These are phyloP conservation scores for Candida anglica DNA, from an alignment of 805 yeast species.

Conservation along the genomic window DNA sequence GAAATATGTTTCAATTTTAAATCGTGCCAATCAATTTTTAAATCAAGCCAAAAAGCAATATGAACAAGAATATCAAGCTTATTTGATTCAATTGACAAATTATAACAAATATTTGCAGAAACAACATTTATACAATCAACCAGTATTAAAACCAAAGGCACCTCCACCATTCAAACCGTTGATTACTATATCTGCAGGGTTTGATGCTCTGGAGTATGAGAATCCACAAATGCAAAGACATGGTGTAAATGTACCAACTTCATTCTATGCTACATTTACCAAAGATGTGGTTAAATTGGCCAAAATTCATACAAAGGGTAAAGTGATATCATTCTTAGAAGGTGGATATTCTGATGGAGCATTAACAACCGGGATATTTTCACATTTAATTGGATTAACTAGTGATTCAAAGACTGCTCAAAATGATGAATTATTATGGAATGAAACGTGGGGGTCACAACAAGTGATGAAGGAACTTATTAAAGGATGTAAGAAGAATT, in stretches of 20 bases:
- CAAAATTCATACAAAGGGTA: slow-evolving; percentile 56
- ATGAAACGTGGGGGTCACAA: slow-evolving; percentile 59
- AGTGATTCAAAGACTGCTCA: neutral
- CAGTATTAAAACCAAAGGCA: slow-evolving; percentile 25
- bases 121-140: slow-evolving; percentile 25
- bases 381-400: slow-evolving; percentile 73
- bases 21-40: slow-evolving; percentile 65
- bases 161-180: slow-evolving; percentile 43
- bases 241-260: slow-evolving; percentile 75
- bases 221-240: slow-evolving; percentile 84
- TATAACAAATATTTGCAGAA: slow-evolving; percentile 27
- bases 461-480: slow-evolving; percentile 61
- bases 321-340: slow-evolving; percentile 65
- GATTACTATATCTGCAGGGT: slow-evolving; percentile 80
- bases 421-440: slow-evolving; percentile 44
- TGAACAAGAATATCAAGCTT: slow-evolving; percentile 30
- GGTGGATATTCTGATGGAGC: slow-evolving; percentile 90
- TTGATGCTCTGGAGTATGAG: slow-evolving; percentile 83
- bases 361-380: slow-evolving; percentile 69
- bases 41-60: slow-evolving; percentile 43
- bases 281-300: slow-evolving; percentile 69
- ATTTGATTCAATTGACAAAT: slow-evolving; percentile 19
- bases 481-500: slow-evolving; percentile 63
- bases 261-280: slow-evolving; percentile 70
- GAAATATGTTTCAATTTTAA: slow-evolving; percentile 57